Conservation (phyloP, 495 filamentous ascomycete species). For the Sporormia fimetaria region DNA sequence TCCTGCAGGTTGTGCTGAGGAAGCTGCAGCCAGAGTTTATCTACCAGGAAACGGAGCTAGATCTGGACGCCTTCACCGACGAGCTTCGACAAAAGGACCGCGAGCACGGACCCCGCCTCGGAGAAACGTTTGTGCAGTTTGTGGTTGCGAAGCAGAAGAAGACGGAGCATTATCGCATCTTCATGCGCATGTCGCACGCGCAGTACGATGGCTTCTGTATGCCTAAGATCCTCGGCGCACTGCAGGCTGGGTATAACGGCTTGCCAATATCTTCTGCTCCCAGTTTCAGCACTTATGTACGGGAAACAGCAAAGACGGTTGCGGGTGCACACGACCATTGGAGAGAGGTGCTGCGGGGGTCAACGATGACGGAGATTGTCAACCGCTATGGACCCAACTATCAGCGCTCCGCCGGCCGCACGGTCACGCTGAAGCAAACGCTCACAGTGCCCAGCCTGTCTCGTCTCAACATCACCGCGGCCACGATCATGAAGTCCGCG, state of each 20-base stretch:
- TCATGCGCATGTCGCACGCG: constrained; percentile 23
- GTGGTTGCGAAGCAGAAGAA: constrained; percentile 21
- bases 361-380: constrained; percentile 25
- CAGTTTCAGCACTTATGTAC: constrained; percentile 20
- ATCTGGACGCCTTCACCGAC: constrained; percentile 15
- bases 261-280: constrained; percentile 16
- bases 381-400: constrained; percentile 22
- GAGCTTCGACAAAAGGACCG: constrained; percentile 16
- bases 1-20: constrained; percentile 24
- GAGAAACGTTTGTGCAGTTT: constrained; percentile 22
- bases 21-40: constrained; percentile 19
- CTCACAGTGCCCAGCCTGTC: constrained; percentile 6
- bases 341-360: constrained; percentile 20
- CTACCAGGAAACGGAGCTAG: constrained; percentile 16
- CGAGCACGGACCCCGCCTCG: constrained; percentile 13
- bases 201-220: constrained; percentile 25
- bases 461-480: constrained; percentile 39
- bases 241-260: constrained; percentile 21
- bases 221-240: constrained; percentile 14
- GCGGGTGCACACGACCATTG: constrained; percentile 17
- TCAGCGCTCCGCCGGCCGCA: constrained; percentile 12
- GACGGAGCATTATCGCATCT: constrained; percentile 16
- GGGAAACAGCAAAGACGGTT: constrained; percentile 9
- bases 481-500: constrained; percentile 47
- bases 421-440: constrained; percentile 10